Conservation (phyloP, 169 alveolate species). For the Cryptosporidium parvum region DNA sequence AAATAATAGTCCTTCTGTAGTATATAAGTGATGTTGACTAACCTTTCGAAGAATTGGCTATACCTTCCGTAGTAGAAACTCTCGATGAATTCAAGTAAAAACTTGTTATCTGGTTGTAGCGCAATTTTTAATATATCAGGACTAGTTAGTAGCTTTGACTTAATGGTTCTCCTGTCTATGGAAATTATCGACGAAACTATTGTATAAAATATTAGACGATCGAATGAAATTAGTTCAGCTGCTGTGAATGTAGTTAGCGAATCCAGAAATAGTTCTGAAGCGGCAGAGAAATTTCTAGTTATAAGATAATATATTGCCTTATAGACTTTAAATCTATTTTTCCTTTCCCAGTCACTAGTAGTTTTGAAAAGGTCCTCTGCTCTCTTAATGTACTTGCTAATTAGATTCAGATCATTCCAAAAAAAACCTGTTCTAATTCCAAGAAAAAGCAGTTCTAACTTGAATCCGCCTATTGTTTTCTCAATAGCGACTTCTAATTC, state of each 20-base stretch:
- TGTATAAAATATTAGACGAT: conserved; percentile 91
- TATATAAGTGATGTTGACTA: background rate
- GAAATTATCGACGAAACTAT: conserved; percentile 88
- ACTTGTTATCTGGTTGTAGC: conserved; percentile 39
- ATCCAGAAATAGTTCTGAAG: conserved; percentile 87
- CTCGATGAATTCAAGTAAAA: conserved; percentile 41
- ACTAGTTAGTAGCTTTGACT: conserved; percentile 27
- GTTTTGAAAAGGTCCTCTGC: conserved; percentile 86
- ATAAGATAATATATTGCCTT: conserved; percentile 88
- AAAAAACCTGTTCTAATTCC: conserved; percentile 81
- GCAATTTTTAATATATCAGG: conserved; percentile 66
- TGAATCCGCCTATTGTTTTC: conserved; percentile 81
- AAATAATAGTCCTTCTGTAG: conserved; percentile 29
- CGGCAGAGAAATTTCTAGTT: conserved; percentile 90
- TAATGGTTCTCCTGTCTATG: conserved; percentile 24
- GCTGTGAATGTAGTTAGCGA: conserved; percentile 95
- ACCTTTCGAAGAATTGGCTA: background rate
- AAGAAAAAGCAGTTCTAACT: conserved; percentile 83
- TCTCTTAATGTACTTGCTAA: conserved; percentile 34
- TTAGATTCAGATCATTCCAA: conserved; percentile 77
- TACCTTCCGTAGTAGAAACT: conserved; percentile 50
- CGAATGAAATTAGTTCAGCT: conserved; percentile 92
- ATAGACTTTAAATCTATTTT: conserved; percentile 95
- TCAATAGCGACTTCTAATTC: conserved; percentile 78
- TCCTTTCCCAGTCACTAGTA: conserved; percentile 99